Conservation (phyloP, 2,329 filamentous ascomycete species). For the Arthrobotrys conoides region DNA sequence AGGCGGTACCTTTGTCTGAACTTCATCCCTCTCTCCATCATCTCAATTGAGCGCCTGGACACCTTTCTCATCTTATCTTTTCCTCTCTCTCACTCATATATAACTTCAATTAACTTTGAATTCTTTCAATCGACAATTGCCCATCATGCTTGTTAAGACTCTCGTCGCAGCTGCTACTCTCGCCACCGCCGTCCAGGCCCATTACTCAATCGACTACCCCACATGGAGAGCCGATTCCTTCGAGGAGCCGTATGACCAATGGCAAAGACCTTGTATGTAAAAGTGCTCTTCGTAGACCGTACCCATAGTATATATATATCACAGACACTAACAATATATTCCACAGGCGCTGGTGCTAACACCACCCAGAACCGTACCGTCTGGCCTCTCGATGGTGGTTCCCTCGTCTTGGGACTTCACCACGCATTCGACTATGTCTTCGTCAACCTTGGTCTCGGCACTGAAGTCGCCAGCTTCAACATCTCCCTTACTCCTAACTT, state of each 20-base stretch:
- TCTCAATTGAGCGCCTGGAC: conserved; percentile 29
- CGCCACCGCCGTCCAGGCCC: conserved; percentile 66
- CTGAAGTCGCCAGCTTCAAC: conserved; percentile 76
- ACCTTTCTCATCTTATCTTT: too few species aligned
- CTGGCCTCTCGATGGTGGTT: conserved; percentile 70
- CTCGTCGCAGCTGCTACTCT: conserved; percentile 45
- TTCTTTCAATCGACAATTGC: conserved; percentile 35
- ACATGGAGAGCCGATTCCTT: conserved; percentile 70
- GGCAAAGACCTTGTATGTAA: conserved; percentile 65
- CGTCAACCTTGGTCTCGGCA: conserved; percentile 72
- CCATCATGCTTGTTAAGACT: conserved; percentile 51
- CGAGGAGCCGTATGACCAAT: conserved; percentile 64
- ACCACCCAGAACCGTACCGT: conserved; percentile 68
- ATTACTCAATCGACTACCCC: conserved; percentile 73
- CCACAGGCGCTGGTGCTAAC: conserved; percentile 42
- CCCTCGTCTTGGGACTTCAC: conserved; percentile 71
- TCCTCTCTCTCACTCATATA: not conserved
- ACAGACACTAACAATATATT: not conserved
- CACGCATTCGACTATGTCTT: conserved; percentile 72
- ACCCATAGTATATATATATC: not conserved
- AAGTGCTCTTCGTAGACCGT: not conserved
- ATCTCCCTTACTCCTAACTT: conserved; percentile 75
- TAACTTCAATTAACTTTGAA: conserved; percentile 12
- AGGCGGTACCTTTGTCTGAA: conserved; percentile 13
- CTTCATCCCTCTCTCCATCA: conserved; percentile 13